These are phyloP conservation scores for Raffaelea albimanens DNA, from an alignment of 2,329 filamentous ascomycete species.

Conservation along the genomic window DNA sequence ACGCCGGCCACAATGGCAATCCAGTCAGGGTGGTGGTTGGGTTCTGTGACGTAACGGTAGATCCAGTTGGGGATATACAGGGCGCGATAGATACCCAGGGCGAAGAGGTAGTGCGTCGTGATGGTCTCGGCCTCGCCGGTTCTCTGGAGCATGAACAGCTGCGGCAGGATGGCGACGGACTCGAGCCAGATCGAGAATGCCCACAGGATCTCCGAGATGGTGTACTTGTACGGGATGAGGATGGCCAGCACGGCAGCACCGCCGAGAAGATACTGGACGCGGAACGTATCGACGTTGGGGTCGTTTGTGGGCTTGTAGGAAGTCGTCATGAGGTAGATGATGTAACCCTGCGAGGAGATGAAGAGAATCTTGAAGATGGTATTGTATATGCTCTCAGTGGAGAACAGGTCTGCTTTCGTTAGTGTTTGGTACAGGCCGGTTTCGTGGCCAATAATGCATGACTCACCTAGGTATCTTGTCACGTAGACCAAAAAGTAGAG, in stretches of 20 bases:
- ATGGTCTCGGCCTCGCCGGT: conserved; percentile 99
- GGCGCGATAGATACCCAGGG: conserved; percentile 80
- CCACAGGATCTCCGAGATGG: conserved; percentile 80
- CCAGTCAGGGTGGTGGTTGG: conserved; percentile 64
- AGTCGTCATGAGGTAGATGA: conserved; percentile 95
- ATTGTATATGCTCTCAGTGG: conserved; percentile 79
- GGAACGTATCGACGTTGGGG: conserved; percentile 94
- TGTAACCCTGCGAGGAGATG: conserved; percentile 82
- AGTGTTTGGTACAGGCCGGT: neutral
- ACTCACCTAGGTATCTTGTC: conserved; percentile 76
- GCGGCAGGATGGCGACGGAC: conserved; percentile 89
- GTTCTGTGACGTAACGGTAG: conserved; percentile 74
- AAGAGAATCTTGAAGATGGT: conserved; percentile 93
- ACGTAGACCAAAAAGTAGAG: conserved; percentile 91
- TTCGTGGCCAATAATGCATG: too few species aligned
- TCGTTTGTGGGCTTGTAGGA: conserved; percentile 97
- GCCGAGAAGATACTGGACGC: conserved; percentile 85
- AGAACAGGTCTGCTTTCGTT: conserved; percentile 63
- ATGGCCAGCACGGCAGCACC: conserved; percentile 71
- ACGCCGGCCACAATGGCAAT: conserved; percentile 85
- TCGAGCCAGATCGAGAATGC: conserved; percentile 98
- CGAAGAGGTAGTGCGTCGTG: conserved; percentile 95
- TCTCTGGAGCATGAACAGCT: conserved; percentile 95
- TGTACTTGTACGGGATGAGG: conserved; percentile 79
- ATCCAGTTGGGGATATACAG: conserved; percentile 99